Evolutionary conservation across 176 grass and related monocot genomes (phyloP), one percentile per base, ranked within the genome.

Genomic region (Juncus inflexus): DNA sequence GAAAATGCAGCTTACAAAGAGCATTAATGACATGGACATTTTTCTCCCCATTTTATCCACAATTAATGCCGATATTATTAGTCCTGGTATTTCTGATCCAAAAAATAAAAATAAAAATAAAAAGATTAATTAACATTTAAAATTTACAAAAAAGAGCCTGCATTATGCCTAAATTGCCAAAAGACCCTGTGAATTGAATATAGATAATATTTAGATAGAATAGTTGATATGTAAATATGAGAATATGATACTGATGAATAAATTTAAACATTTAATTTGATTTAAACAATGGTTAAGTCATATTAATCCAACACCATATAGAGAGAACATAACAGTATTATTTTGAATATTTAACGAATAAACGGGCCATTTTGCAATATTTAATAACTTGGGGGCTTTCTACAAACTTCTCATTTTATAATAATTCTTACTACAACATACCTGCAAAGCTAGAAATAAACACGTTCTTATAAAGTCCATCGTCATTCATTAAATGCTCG

Each of bases 371-470:
- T n/a, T n/a, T n/a, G n/a, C n/a, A n/a, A n/a, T n/a, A n/a, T n/a
- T n/a, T n/a, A n/a, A n/a, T n/a, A n/a, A n/a, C n/a, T n/a, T n/a
- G n/a, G n/a, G 42, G 60, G 42, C 7, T 12, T 11, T 6, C 3
- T 13, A 9, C 42, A 8, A 51, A 52, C 3, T 66, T 35, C 42
- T 50, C 5, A 50, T 37, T 51, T 12, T 28, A 28, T 1, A 3
- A 53, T 40, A 38, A 55, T 69, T 40, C 2, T 15, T 39, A 14
- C 40, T 67, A 38, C 7, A 15, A 76, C 80, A 19, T 74, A 97
- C 92, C 92, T 64, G 92, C 87, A 81, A 97, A 91, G 73, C 87
- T 97, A 52, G 92, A 91, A 57, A 97, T 81, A 65, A 97, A 91
- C 50, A 97, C 92, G 49, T 89, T 87, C 62, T 83, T 91, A 74